Evolutionary conservation across 2,329 filamentous ascomycete genomes (phyloP).

Genomic region (Ampelomyces quisqualis): DNA sequence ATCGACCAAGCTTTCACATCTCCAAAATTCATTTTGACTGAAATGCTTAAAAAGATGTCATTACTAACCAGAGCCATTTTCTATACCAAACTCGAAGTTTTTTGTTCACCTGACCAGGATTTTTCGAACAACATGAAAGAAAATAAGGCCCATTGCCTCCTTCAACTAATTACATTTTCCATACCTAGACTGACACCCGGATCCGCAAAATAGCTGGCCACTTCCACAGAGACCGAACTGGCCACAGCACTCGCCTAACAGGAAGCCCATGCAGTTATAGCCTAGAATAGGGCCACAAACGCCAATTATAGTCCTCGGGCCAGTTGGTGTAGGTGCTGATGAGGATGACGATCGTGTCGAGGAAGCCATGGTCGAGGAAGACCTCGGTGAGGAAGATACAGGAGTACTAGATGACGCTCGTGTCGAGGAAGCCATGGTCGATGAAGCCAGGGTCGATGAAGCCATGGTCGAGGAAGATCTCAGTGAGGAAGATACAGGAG

Average conservation of each 20-base stretch:
- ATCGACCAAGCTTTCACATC: too few species aligned
- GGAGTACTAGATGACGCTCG: too few species aligned
- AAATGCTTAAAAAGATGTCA: too few species aligned
- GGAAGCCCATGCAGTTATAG: neutral
- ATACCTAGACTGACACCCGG: neutral
- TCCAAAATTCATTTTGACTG: too few species aligned
- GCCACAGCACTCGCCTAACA: neutral
- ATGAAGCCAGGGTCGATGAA: too few species aligned
- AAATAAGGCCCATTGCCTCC: neutral
- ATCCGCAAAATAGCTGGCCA: neutral
- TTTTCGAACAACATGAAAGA: too few species aligned
- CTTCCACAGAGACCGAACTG: constrained; percentile 1
- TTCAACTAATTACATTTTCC: neutral
- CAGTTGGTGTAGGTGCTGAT: neutral
- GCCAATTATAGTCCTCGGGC: neutral
- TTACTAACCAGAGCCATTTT: too few species aligned
- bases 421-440: too few species aligned
- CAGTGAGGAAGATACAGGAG: too few species aligned
- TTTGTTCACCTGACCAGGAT: too few species aligned
- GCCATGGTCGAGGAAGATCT: too few species aligned
- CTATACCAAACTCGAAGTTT: neutral
- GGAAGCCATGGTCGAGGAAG: neutral
- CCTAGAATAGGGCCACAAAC: neutral
- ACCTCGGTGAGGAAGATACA: too few species aligned
- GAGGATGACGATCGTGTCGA: neutral